Percentiles rank a stretch among this genome's conserved stretches.
These are phyloP conservation scores for Saccharomycopsis hybrid DNA, from an alignment of 1,139 yeast genomes.

Conservation along the genomic window DNA sequence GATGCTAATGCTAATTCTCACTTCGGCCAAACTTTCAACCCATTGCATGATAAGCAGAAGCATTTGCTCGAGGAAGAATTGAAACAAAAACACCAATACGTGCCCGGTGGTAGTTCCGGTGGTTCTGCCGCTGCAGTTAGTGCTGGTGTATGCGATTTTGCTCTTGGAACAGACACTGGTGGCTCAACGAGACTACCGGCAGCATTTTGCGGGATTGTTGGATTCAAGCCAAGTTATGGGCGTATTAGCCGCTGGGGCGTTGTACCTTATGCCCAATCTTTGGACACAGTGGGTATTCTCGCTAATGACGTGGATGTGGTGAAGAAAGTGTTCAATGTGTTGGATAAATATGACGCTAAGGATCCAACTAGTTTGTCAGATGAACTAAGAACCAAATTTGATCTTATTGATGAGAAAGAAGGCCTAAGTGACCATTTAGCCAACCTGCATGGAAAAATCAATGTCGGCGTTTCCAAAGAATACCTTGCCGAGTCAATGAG, in stretches of 20 bases:
- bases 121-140: constrained; percentile 94
- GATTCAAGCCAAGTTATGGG: constrained; percentile 93
- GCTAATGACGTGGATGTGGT: constrained; percentile 43
- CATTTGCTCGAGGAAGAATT: constrained; percentile 10
- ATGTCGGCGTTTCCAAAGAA: constrained; percentile 70
- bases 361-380: constrained; percentile 73
- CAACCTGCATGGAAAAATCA: constrained; percentile 26
- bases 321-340: constrained; percentile 42
- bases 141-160: constrained; percentile 57
- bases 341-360: constrained; percentile 57
- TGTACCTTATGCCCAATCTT: constrained; percentile 84
- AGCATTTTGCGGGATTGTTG: constrained; percentile 73
- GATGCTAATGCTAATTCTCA: constrained; percentile 52
- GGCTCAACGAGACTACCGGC: constrained; percentile 94
- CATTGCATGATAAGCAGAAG: constrained; percentile 36
- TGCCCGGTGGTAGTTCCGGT: constrained; percentile 92
- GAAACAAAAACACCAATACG: constrained; percentile 29
- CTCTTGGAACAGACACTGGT: constrained; percentile 94
- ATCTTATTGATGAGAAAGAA: neutral
- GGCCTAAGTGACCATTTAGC: neutral
- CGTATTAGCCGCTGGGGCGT: constrained; percentile 89
- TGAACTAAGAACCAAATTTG: constrained; percentile 31
- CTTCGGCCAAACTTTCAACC: constrained; percentile 68
- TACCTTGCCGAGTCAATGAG: constrained; percentile 53
- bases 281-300: constrained; percentile 89